Conservation (phyloP, 495 filamentous ascomycete genomes). For the Annulohypoxylon moriforme region DNA sequence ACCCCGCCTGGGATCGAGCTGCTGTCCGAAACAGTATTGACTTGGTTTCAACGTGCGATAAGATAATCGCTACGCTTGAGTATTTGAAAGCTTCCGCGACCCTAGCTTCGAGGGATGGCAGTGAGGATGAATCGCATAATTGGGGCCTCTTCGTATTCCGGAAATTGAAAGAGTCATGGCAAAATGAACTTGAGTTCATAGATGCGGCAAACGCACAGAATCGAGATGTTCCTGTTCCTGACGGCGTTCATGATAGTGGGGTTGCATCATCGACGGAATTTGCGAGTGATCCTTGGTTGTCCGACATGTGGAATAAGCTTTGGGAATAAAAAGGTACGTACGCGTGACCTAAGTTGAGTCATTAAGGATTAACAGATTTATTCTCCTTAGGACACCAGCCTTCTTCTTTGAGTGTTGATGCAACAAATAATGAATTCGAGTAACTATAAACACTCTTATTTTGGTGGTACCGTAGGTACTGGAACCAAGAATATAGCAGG, state of each 20-base stretch:
- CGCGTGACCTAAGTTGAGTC: slow-evolving; percentile 17
- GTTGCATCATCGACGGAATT: slow-evolving; percentile 10
- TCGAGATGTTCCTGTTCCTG: slow-evolving; percentile 1
- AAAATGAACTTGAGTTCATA: slow-evolving; percentile 21
- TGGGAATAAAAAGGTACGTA: slow-evolving; percentile 24
- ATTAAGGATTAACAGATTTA: neutral
- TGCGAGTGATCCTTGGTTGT: slow-evolving; percentile 22
- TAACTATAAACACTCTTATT: no score
- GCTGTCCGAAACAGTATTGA: slow-evolving; percentile 46
- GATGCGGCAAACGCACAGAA: slow-evolving; percentile 1
- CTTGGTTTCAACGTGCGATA: slow-evolving; percentile 47
- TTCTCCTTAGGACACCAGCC: neutral
- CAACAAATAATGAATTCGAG: no score
- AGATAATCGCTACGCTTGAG: slow-evolving; percentile 39
- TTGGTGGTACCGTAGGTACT: no score
- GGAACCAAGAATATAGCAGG: no score
- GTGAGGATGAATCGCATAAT: slow-evolving; percentile 28
- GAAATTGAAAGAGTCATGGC: slow-evolving; percentile 23
- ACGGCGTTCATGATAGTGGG: slow-evolving; percentile 1
- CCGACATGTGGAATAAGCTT: slow-evolving; percentile 15
- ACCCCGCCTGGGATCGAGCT: slow-evolving; percentile 52
- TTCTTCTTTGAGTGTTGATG: slow-evolving; percentile 33
- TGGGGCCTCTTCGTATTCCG: slow-evolving; percentile 21
- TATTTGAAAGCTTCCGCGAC: slow-evolving; percentile 18
- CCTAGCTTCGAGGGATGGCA: slow-evolving; percentile 16